Conservation (phyloP, 176 grass and related monocot genomes). For the Metroxylon sagu region DNA sequence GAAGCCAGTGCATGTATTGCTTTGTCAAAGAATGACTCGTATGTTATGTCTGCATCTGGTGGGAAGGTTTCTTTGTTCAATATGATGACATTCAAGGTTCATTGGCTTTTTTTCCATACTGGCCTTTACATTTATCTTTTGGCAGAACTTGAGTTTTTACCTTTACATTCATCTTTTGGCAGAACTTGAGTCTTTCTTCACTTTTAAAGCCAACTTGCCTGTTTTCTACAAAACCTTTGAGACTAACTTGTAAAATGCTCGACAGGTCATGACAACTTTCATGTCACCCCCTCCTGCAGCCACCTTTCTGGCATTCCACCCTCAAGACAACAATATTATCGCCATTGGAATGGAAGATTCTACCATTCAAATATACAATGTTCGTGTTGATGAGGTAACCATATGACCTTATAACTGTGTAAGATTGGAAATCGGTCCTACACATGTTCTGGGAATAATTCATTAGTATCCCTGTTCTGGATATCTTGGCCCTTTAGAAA, state of each 20-base stretch:
- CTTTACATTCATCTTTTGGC: no score
- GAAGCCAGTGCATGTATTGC: slow-evolving; percentile 97
- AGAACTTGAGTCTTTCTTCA: no score
- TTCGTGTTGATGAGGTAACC: slow-evolving; percentile 86
- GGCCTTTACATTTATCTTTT: no score
- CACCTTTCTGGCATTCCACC: slow-evolving; percentile 90
- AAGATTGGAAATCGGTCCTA: no score
- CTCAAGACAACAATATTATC: slow-evolving; percentile 99
- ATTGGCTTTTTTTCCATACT: not conserved
- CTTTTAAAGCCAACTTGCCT: no score
- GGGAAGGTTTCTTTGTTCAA: slow-evolving; percentile 98
- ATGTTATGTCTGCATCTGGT: slow-evolving; percentile 99
- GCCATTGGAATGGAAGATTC: slow-evolving; percentile 99
- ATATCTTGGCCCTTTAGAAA: no score
- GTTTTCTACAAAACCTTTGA: no score
- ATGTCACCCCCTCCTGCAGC: slow-evolving; percentile 95
- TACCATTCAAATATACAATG: slow-evolving; percentile 97
- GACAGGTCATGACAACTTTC: slow-evolving; percentile 97
- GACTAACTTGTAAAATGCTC: slow-evolving; percentile 9
- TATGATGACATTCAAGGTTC: slow-evolving; percentile 99
- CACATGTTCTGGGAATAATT: no score
- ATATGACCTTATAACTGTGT: not conserved
- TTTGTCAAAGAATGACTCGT: slow-evolving; percentile 96
- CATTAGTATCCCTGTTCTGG: no score
- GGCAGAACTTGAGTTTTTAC: no score